Evolutionary conservation across 352 stramenopile genomes (phyloP), one percentile per base, ranked within the genome.

Genomic region (Phytophthora hibernalis): DNA sequence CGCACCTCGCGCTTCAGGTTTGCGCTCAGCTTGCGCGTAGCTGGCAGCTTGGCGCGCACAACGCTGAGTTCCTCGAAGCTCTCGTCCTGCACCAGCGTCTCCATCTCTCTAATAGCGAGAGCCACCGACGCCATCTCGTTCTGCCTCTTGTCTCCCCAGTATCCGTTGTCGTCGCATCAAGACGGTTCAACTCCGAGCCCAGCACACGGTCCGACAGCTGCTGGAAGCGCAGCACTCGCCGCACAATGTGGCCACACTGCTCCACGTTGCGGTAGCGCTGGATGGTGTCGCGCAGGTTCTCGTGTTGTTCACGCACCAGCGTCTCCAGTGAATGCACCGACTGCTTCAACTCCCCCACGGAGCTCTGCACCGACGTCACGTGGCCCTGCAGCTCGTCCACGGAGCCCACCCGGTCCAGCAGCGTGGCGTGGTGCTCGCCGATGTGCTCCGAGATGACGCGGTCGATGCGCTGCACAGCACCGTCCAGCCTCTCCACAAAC

Each of bases 221-320:
- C 58, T 93, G 82, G 70, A 92, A 95, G 28, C 85, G 86, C 49
- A 96, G 67, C 59, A 95, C 64, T 11, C 72, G 77, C 28, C 85
- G 82, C 48, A 96, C 71, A 49, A 96, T 77, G 24, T 92, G 80
- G 44, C 76, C 70, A 44, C 86, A 93, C 38, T 83, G 76, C 65
- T 96, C 83, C 11, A 95, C 77, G 57, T 93, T 92, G 58, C 85
- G 80, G 61, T 93, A 84, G 55, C 89, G 85, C 48, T 87, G 82
- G 42, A 96, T 91, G 8, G 76, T 81, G 30, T 74, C 61, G n/a
- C 72, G 69, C 16, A 95, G 68, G 24, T 74, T 76, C 31, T 83
- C 69, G 44, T 93, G 83, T 60, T 91, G 80, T 38, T 83, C 62
- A 18, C 74, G 57, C 47, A 93, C 81, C 15, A 78, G 68, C 0